A percentile compares a stretch with the other conserved stretches of the same genome.
Evolutionary conservation across 305 asterid species (phyloP).

Genomic region (Lippia alba): DNA sequence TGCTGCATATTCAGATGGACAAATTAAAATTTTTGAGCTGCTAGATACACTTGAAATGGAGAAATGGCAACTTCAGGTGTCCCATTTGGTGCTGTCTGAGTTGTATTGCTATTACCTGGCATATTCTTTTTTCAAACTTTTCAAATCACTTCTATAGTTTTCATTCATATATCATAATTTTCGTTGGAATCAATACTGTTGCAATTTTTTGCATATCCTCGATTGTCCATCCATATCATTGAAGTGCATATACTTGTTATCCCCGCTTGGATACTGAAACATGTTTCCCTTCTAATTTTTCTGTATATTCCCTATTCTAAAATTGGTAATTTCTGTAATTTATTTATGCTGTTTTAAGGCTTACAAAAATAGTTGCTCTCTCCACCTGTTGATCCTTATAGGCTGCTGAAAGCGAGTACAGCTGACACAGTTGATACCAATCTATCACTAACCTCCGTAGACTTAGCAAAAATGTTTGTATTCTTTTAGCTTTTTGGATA

Average conservation of each 20-base stretch:
- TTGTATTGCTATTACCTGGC: not conserved
- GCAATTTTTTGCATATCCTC: not conserved
- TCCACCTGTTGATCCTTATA: constrained; percentile 8
- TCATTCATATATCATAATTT: not conserved
- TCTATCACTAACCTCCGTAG: not conserved
- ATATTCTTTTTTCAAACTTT: constrained; percentile 2
- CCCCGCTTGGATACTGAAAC: not conserved
- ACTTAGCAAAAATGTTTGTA: constrained; percentile 11
- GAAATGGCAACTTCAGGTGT: constrained; percentile 97
- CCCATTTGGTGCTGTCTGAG: constrained; percentile 30
- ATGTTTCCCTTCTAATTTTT: not conserved
- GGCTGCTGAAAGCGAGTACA: constrained; percentile 5
- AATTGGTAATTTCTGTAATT: not conserved
- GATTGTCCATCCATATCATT: not conserved
- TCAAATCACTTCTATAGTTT: constrained; percentile 1
- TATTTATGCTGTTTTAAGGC: constrained; percentile 14
- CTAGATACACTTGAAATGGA: constrained; percentile 77
- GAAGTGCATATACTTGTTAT: not conserved
- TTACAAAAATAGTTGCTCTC: not conserved
- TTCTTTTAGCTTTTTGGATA: constrained; percentile 5
- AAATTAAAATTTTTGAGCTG: constrained; percentile 75
- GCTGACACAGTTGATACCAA: not conserved
- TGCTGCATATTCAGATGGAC: constrained; percentile 87
- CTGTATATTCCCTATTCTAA: not conserved
- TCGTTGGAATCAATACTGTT: no score